Base-by-base conservation (phyloP, 176 grass and related monocot genomes). In the Musa acuminata region DNA sequence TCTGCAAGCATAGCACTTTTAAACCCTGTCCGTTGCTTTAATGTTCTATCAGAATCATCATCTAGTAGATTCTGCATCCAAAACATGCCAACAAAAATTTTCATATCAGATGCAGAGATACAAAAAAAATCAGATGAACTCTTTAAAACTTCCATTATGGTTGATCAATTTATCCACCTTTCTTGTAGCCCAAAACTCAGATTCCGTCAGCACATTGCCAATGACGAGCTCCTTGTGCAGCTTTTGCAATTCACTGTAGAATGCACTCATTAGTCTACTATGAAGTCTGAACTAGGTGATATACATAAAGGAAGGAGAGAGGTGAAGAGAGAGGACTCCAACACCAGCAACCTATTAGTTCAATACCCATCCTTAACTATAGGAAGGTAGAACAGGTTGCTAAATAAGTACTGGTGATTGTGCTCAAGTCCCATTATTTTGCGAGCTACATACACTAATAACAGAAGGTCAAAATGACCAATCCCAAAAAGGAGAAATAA, bases 181-280 rank as follows among this genome's bases (percentile, higher is more conserved):
- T 74, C 93, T 88, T 75, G 93, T 90, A 62, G 90, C 87, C 93
- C 93, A 97, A 92, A 97, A 97, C 79, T 97, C 93, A 81, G 87
- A 83, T 63, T 97, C 93, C 50, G 85, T 89, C 65, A 97, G 78
- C 63, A 97, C 74, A 72, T 87, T 85, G 35, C 94, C 82, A 79
- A 93, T 77, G 79, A 97, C 94, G 69, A 97, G 90, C 78, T 97
- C 89, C 75, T 85, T 97, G 80, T 97, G 94, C 67, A 97, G 80
- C 81, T 90, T 97, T 84, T 93, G 94, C 72, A 93, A 80, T 84
- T 93, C 90, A 76, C 90, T 93, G 87, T 27, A 75, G 72, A 57
- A 55, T 53, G 23, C 13, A 74, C 23, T 27, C 19, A 10, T 70
- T 70, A 70, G 67, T 13, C 17, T 20, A 50, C 35, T 43, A 43